These are phyloP conservation scores for Volvox reticuliferus DNA, from an alignment of 139 green algal genomes.

Conservation along the genomic window DNA sequence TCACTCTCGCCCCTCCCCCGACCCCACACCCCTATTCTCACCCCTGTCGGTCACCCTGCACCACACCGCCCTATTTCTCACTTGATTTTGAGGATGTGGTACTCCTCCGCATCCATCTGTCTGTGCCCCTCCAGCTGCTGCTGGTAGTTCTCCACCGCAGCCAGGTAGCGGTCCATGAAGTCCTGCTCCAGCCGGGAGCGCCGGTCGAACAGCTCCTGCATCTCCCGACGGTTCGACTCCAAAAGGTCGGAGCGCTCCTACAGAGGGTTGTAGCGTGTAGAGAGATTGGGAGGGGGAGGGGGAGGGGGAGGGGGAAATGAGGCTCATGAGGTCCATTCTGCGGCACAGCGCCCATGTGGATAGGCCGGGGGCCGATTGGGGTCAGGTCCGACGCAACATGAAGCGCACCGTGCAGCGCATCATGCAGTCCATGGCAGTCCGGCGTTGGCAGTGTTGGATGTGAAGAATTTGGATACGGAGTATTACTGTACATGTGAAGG, in stretches of 20 bases:
- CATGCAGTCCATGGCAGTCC: no score
- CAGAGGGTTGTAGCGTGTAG: neutral
- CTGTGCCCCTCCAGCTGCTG: conserved; percentile 68
- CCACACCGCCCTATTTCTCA: conserved; percentile 4
- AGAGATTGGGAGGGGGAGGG: neutral
- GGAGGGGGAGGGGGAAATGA: neutral
- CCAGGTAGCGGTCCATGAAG: conserved; percentile 70
- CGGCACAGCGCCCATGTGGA: no score
- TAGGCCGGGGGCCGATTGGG: no score
- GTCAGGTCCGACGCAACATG: no score
- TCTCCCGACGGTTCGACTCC: conserved; percentile 72
- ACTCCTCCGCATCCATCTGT: conserved; percentile 81
- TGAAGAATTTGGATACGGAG: no score
- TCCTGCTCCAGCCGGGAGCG: conserved; percentile 58
- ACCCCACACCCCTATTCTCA: neutral
- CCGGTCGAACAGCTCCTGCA: conserved; percentile 74
- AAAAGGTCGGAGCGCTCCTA: conserved; percentile 77
- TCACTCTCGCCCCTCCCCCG: neutral
- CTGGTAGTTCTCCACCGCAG: conserved; percentile 64
- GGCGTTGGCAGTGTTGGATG: no score
- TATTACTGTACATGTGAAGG: no score
- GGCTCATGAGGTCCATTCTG: no score
- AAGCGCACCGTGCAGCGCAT: no score
- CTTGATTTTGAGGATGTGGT: conserved; percentile 89
- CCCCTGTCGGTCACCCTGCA: neutral